Percentiles rank a stretch among this genome's conserved stretches.
Conservation (phyloP, 148 eudicot genomes). For the Fallopia convolvulus region DNA sequence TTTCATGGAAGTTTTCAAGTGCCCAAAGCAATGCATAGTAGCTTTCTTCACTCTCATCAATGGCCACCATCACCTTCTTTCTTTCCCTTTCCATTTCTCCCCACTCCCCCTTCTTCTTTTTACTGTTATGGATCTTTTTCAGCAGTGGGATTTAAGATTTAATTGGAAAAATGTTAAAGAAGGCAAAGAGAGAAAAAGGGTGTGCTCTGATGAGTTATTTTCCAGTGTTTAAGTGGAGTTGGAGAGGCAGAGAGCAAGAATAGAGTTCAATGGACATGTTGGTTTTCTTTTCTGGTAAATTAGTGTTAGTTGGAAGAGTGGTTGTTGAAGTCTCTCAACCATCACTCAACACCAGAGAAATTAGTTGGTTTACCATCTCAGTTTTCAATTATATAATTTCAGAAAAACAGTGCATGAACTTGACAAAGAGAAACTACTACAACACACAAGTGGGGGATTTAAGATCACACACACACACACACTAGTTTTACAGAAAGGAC, state of each 20-base stretch:
- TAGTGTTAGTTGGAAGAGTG: background rate
- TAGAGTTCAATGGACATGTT: background rate
- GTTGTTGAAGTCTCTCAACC: background rate
- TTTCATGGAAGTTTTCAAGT: slow-evolving; percentile 23
- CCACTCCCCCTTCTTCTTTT: background rate
- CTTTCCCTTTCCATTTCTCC: slow-evolving; percentile 6
- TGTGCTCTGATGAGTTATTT: background rate
- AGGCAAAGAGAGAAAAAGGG: background rate
- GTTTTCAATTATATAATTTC: background rate
- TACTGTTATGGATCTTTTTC: background rate
- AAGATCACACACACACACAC: background rate
- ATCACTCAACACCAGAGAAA: background rate
- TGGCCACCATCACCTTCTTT: slow-evolving; percentile 38
- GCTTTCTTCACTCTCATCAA: slow-evolving; percentile 27
- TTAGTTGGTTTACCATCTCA: background rate
- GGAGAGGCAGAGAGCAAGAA: background rate
- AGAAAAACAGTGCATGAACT: background rate
- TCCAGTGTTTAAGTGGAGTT: background rate
- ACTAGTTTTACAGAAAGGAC: background rate
- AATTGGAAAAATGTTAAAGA: background rate
- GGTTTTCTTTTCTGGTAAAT: background rate
- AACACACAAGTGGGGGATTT: background rate
- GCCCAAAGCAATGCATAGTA: slow-evolving; percentile 27
- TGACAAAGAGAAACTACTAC: background rate
- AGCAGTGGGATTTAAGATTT: background rate